A percentile compares a stretch with the other conserved stretches of the same genome.
phyloP scores from a whole-genome alignment of 805 yeast genomes.

The Ogataea wickerhamii region DNA sequence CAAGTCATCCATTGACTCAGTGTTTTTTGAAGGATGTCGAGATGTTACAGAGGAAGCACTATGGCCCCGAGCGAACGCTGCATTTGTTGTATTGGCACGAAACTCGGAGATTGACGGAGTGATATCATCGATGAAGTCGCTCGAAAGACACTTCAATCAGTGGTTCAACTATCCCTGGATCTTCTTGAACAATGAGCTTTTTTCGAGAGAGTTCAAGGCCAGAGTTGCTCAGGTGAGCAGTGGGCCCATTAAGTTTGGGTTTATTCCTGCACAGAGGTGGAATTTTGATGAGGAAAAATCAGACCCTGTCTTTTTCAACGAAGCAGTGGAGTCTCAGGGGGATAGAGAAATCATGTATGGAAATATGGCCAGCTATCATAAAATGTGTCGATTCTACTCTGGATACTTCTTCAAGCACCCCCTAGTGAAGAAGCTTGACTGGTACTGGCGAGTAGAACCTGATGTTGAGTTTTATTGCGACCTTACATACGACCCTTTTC shows the following conservation, averaged over 20 bases:
- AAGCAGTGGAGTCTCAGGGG: slow-evolving; percentile 68
- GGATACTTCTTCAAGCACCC: slow-evolving; percentile 82
- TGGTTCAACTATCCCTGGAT: slow-evolving; percentile 95
- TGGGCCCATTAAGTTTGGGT: slow-evolving; percentile 70
- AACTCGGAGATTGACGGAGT: slow-evolving; percentile 81
- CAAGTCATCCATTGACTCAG: slow-evolving; percentile 24
- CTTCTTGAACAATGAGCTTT: slow-evolving; percentile 77
- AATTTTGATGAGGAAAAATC: slow-evolving; percentile 50
- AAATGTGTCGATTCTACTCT: slow-evolving; percentile 92
- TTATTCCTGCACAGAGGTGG: slow-evolving; percentile 61
- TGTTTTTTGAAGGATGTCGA: slow-evolving; percentile 33
- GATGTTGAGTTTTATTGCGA: slow-evolving; percentile 88
- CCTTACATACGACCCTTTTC: slow-evolving; percentile 85
- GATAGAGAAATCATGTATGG: slow-evolving; percentile 86
- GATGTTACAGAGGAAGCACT: slow-evolving; percentile 20
- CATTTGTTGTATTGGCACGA: slow-evolving; percentile 78
- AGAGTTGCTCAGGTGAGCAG: slow-evolving; percentile 50
- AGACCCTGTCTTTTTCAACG: slow-evolving; percentile 43
- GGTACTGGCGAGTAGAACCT: slow-evolving; percentile 98
- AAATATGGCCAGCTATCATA: slow-evolving; percentile 75
- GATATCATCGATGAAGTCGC: slow-evolving; percentile 59
- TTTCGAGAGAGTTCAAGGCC: slow-evolving; percentile 58
- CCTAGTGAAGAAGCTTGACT: slow-evolving; percentile 63
- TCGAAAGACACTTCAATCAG: slow-evolving; percentile 88
- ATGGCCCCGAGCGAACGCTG: slow-evolving; percentile 66